A percentile compares a stretch with the other conserved stretches of the same genome.
phyloP scores from a whole-genome alignment of 345 rosid species.

The Eucalyptus curtisii region DNA sequence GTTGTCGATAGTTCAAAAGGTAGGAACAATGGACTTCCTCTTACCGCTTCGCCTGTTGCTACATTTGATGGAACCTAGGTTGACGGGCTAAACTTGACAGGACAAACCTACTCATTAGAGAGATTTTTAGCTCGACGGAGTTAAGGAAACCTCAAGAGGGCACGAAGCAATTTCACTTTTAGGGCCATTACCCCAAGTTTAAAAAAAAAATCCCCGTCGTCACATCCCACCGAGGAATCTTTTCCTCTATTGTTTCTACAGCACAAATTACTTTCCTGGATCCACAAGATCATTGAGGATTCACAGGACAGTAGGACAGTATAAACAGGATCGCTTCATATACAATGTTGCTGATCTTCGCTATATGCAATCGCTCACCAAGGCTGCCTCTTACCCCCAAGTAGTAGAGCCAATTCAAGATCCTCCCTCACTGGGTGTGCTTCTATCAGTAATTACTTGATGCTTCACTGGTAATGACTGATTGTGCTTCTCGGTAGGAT shows the following conservation, averaged over 20 bases:
- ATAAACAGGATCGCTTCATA: background rate
- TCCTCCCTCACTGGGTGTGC: background rate
- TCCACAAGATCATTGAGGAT: background rate
- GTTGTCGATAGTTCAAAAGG: background rate
- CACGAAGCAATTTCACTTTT: background rate
- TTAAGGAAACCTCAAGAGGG: background rate
- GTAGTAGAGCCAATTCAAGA: background rate
- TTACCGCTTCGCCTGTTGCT: background rate
- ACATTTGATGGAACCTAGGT: background rate
- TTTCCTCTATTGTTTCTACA: background rate
- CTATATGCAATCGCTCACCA: background rate
- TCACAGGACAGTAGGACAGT: background rate
- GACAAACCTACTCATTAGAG: background rate
- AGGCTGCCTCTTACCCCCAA: background rate
- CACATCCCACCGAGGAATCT: background rate
- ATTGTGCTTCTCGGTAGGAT: background rate
- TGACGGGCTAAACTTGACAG: background rate
- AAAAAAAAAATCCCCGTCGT: background rate
- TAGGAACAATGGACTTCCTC: background rate
- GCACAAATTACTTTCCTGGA: background rate
- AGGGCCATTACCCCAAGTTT: background rate
- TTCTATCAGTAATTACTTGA: background rate
- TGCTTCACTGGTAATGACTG: background rate
- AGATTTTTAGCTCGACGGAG: background rate
- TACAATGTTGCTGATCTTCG: background rate